A percentile compares a stretch with the other conserved stretches of the same genome.
Evolutionary conservation across 257 asterid genomes (phyloP).

Genomic region (Echium plantagineum): DNA sequence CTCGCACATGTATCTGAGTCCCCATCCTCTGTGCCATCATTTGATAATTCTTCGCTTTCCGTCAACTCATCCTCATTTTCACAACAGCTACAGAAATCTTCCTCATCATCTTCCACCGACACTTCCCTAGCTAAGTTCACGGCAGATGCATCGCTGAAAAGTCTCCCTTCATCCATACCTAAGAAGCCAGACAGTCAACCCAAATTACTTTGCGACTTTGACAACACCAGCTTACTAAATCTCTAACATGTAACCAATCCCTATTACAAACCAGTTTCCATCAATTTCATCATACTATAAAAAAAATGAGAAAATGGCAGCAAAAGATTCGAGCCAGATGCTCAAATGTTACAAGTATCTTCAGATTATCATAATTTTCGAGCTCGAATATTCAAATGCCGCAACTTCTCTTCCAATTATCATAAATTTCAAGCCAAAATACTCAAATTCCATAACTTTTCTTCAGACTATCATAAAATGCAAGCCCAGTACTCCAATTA

Average conservation of each 20-base stretch:
- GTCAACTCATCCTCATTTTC: conserved; percentile 44
- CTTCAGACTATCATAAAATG: too few relatives aligned
- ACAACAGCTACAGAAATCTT: conserved; percentile 86
- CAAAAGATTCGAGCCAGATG: neutral
- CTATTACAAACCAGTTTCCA: too few relatives aligned
- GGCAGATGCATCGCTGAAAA: neutral
- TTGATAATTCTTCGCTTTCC: conserved; percentile 17
- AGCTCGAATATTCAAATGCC: too few relatives aligned
- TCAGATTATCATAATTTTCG: too few relatives aligned
- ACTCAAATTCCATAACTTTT: too few relatives aligned
- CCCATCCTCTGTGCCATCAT: conserved; percentile 15
- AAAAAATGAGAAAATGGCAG: too few relatives aligned
- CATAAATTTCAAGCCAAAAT: too few relatives aligned
- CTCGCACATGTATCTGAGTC: conserved; percentile 41
- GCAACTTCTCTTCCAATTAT: too few relatives aligned
- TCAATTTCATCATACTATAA: too few relatives aligned
- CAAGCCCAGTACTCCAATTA: too few relatives aligned
- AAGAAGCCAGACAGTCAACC: neutral
- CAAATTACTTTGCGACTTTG: neutral
- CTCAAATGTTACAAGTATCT: neutral
- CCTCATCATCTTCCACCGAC: conserved; percentile 68
- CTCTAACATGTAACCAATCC: too few relatives aligned
- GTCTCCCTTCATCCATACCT: neutral
- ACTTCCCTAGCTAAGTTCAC: conserved; percentile 17
- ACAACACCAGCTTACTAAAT: neutral